phyloP scores from a whole-genome alignment of 768 basidiomycete species.

The Lentinula sp. region DNA sequence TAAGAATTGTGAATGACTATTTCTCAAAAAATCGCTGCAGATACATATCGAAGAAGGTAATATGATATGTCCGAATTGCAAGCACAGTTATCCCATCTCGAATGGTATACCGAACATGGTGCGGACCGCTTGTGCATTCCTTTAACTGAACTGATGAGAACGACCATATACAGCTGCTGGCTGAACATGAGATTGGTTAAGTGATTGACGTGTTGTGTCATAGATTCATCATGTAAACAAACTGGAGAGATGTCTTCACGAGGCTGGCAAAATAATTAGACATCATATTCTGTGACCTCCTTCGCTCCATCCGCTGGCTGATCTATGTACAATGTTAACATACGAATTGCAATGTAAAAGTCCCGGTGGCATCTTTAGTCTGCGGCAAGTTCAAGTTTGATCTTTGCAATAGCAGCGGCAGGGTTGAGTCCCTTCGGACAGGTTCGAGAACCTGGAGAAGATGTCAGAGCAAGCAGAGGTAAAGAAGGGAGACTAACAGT shows the following conservation, averaged over 20 bases:
- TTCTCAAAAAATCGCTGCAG: slow-evolving; percentile 29
- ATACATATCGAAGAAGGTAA: slow-evolving; percentile 87
- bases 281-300: not conserved
- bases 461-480: not conserved
- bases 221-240: not conserved
- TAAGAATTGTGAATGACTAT: no score
- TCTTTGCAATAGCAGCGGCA: slow-evolving; percentile 85
- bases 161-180: slow-evolving; percentile 55
- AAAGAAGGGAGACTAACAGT: slow-evolving; percentile 47
- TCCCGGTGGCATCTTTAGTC: slow-evolving; percentile 34
- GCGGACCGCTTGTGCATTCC: slow-evolving; percentile 9
- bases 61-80: slow-evolving; percentile 92
- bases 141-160: slow-evolving; percentile 1
- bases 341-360: not conserved
- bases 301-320: not conserved
- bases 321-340: not conserved
- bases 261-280: not conserved
- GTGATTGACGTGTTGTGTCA: not conserved
- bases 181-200: slow-evolving; percentile 85
- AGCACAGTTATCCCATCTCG: slow-evolving; percentile 82
- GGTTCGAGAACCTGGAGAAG: slow-evolving; percentile 69
- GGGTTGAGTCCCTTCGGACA: slow-evolving; percentile 97
- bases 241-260: not conserved
- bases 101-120: slow-evolving; percentile 99
- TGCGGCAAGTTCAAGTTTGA: slow-evolving; percentile 84